Percentiles rank a stretch among this genome's conserved stretches.
Evolutionary conservation across 345 rosid species (phyloP).

Genomic region (Salix brachista): DNA sequence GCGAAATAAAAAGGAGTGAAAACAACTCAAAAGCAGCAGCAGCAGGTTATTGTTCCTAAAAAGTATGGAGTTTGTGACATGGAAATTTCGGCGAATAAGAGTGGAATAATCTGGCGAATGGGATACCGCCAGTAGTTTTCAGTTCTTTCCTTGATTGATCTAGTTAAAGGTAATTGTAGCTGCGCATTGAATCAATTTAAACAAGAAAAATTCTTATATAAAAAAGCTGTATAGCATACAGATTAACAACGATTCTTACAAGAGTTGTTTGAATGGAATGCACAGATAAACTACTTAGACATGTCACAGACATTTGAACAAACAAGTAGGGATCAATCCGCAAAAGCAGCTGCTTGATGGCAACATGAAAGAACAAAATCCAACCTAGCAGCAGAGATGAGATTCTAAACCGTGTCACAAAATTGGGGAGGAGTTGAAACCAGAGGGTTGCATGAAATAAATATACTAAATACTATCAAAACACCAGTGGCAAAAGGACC

Average conservation of each 20-base stretch:
- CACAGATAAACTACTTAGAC: neutral
- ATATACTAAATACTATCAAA: neutral
- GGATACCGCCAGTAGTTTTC: neutral
- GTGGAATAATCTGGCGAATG: neutral
- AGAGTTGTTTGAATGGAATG: neutral
- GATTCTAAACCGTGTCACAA: neutral
- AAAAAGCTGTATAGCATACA: neutral
- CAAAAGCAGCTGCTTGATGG: neutral
- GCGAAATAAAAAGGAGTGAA: neutral
- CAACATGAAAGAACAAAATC: neutral
- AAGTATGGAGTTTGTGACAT: neutral
- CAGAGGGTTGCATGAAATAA: neutral
- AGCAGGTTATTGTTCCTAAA: neutral
- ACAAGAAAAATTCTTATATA: neutral
- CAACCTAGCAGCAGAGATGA: neutral
- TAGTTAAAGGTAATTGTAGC: neutral
- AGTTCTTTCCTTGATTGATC: neutral
- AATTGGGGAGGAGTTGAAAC: neutral
- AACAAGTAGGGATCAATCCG: neutral
- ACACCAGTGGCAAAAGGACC: neutral
- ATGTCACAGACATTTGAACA: neutral
- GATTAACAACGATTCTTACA: neutral
- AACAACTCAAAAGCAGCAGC: neutral
- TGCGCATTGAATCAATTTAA: neutral
- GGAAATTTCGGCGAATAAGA: neutral